phyloP scores from a whole-genome alignment of 345 rosid species.

The Barbarea vulgaris region DNA sequence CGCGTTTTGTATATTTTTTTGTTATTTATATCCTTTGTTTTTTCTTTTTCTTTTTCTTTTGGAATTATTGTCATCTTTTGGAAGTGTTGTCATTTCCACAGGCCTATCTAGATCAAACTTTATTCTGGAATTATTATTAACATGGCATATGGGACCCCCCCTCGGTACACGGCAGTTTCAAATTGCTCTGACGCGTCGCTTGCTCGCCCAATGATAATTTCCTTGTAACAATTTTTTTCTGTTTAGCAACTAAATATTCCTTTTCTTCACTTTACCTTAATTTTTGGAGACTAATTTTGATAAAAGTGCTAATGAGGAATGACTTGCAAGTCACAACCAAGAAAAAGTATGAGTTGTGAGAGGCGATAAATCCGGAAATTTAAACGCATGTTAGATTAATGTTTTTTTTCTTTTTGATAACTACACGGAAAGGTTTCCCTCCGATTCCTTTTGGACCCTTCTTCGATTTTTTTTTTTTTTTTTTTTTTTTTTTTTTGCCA shows the following conservation, averaged over 20 bases:
- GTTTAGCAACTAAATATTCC: neutral
- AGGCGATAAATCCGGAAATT: conserved; percentile 32
- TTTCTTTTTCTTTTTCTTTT: neutral
- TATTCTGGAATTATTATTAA: conserved; percentile 2
- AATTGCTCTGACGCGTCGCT: conserved; percentile 34
- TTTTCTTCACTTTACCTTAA: conserved; percentile 21
- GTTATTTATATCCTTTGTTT: neutral
- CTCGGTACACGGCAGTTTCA: neutral
- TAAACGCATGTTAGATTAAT: conserved; percentile 28
- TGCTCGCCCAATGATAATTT: conserved; percentile 19
- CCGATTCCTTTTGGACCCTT: conserved; percentile 23
- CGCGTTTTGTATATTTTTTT: conserved; percentile 25
- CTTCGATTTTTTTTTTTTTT: neutral
- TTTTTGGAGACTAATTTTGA: conserved; percentile 23
- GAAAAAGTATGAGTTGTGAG: conserved; percentile 14
- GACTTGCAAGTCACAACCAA: neutral
- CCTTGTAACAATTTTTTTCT: neutral
- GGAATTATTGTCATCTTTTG: conserved; percentile 15
- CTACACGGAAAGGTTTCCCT: conserved; percentile 24
- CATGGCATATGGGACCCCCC: conserved; percentile 29
- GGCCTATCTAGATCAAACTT: conserved; percentile 32
- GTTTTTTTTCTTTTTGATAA: conserved; percentile 26
- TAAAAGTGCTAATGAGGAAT: conserved; percentile 4
- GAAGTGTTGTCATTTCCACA: conserved; percentile 21
- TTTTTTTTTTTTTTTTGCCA: conserved; percentile 1